Percentiles rank a stretch among this genome's conserved stretches.
These are phyloP conservation scores for Miamiensis avidus DNA, from an alignment of 169 alveolate genomes.

Conservation along the genomic window DNA sequence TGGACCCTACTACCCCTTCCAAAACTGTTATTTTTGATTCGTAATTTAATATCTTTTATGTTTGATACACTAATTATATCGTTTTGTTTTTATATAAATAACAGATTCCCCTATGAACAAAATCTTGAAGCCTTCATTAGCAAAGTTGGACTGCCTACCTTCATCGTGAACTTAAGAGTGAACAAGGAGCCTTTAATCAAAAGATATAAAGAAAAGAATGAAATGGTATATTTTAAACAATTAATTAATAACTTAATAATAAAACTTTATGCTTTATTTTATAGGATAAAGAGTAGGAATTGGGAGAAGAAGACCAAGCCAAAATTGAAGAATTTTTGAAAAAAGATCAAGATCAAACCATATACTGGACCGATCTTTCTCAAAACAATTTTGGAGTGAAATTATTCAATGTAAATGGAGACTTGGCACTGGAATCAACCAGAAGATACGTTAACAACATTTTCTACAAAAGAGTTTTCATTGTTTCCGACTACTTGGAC, in stretches of 20 bases:
- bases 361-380: neutral
- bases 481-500: constrained; percentile 16
- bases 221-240: neutral
- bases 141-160: constrained; percentile 28
- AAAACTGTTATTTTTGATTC: constrained; percentile 39
- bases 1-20: neutral
- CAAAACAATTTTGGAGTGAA: constrained; percentile 14
- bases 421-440: constrained; percentile 27
- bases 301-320: constrained; percentile 35
- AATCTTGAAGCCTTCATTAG: neutral
- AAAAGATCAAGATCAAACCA: neutral
- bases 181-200: constrained; percentile 17
- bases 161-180: constrained; percentile 14
- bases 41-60: neutral
- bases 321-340: constrained; percentile 7
- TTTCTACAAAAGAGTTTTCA: constrained; percentile 42
- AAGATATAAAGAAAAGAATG: constrained; percentile 38
- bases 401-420: constrained; percentile 25
- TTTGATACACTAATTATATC: neutral
- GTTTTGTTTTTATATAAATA: neutral
- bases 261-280: no score
- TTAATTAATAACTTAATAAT: no score
- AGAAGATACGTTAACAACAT: constrained; percentile 19
- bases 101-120: constrained; percentile 33
- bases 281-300: constrained; percentile 35